Percentiles rank a stretch among this genome's conserved stretches.
Conservation (phyloP, 768 basidiomycete species). For the Filobasidium wieringae region DNA sequence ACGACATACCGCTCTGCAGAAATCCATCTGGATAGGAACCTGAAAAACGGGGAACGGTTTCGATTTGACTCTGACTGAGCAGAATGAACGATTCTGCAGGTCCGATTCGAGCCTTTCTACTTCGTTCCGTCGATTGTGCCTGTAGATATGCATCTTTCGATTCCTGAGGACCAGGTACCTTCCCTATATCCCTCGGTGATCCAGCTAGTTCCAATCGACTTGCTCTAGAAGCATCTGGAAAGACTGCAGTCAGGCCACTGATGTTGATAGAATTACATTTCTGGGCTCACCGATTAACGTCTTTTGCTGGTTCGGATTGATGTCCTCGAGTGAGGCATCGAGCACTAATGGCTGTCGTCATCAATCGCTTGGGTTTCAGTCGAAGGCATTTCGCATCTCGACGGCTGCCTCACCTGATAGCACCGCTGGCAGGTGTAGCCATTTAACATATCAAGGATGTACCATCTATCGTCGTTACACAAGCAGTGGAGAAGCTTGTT, state of each 20-base stretch:
- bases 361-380: neutral
- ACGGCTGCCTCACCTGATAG: constrained; percentile 21
- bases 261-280: neutral
- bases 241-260: neutral
- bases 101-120: neutral
- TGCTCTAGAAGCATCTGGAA: neutral
- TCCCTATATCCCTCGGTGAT: constrained; percentile 44
- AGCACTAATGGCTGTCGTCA: constrained; percentile 61
- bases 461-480: no score
- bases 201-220: constrained; percentile 6
- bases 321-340: constrained; percentile 79
- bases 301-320: constrained; percentile 77
- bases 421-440: constrained; percentile 26
- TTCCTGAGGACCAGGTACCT: constrained; percentile 37
- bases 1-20: no score
- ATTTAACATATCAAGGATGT: neutral
- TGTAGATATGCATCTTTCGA: constrained; percentile 19
- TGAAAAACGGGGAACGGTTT: neutral
- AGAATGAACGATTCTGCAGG: constrained; percentile 83
- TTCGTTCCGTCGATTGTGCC: neutral
- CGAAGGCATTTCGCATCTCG: neutral
- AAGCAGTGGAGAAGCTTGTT: no score
- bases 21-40: no score
- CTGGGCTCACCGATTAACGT: constrained; percentile 53
- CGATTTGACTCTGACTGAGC: constrained; percentile 56